Evolutionary conservation across 768 basidiomycete species (phyloP), one percentile per base, ranked within the genome.

Genomic region (Boletellus ananas): DNA sequence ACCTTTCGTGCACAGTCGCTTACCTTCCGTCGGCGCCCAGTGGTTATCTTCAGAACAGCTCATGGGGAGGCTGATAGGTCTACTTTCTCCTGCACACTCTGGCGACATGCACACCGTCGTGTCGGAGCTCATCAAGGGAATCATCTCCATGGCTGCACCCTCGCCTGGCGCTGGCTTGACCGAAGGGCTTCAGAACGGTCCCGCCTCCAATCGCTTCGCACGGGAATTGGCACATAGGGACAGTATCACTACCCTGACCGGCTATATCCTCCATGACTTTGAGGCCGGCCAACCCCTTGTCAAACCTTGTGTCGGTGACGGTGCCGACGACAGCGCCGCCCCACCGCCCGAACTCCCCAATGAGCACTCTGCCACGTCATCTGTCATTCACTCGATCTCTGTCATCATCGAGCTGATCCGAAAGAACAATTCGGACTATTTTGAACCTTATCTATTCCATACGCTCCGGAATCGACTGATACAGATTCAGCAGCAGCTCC

Each of bases 391-490:
- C 55, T 85, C 90, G 11, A 88, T 94, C 58, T 85, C 87, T 37
- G 84, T 97, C 60, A 76, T 97, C 52, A 87, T 94, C 56, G 95
- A 98, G 65, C 78, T 96, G 35, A 96, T 97, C 57, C 81, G 94
- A 45, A 94, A 97, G 66, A 97, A 97, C 69, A 97, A 98, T 67
- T 95, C 94, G 34, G 95, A 99, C 67, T 97, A 94, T 64, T 94
- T 96, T 63, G 96, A 99, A 70, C 95, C 94, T 5, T 95, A 94
- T 67, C 78, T 97, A 12, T 97, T 96, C 71, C 94, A 96, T 62
- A 93, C 90, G 1, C 72, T 96, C 37, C 84, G 94, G 43, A 94
- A 94, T 64, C 81, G 92, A 40, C 78, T 97, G 33, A 94, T 97
- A 55, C 83, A 84, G 43, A 79, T 93, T 6, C 92, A 92, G 61